Evolutionary conservation across 495 filamentous ascomycete species (phyloP).

Genomic region (Cercophora newfieldiana): DNA sequence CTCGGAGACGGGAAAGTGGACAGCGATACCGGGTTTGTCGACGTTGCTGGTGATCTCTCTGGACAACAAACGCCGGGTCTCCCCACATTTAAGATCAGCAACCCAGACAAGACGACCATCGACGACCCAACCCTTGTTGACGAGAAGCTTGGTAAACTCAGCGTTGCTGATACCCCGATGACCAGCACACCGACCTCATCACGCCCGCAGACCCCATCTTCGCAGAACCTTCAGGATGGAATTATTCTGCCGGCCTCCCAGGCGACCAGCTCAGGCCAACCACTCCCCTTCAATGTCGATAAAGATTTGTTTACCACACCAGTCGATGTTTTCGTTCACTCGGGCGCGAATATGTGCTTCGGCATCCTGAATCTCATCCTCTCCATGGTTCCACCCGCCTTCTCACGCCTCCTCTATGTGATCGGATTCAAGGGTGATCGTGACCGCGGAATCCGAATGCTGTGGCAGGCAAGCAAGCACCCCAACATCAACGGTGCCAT

Average conservation of each 20-base stretch:
- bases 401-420: constrained; percentile 77
- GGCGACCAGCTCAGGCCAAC: neutral
- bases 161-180: neutral
- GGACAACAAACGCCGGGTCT: constrained; percentile 30
- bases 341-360: constrained; percentile 84
- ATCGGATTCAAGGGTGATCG: constrained; percentile 93
- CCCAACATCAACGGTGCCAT: constrained; percentile 90
- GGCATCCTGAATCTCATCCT: constrained; percentile 82
- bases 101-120: neutral
- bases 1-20: constrained; percentile 22
- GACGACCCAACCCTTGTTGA: neutral
- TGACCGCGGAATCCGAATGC: constrained; percentile 75
- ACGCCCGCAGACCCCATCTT: neutral
- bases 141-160: constrained; percentile 27
- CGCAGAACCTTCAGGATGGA: neutral
- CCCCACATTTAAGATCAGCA: neutral
- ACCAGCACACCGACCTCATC: neutral
- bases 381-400: constrained; percentile 87
- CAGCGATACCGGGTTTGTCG: constrained; percentile 30
- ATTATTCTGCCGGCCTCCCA: neutral
- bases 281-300: constrained; percentile 25
- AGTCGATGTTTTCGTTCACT: constrained; percentile 84
- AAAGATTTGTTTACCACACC: constrained; percentile 61
- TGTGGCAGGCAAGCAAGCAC: constrained; percentile 90
- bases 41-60: constrained; percentile 33